Evolutionary conservation across 2,329 filamentous ascomycete species (phyloP), one percentile per base, ranked within the genome.

Genomic region (Alternaria postmessia): DNA sequence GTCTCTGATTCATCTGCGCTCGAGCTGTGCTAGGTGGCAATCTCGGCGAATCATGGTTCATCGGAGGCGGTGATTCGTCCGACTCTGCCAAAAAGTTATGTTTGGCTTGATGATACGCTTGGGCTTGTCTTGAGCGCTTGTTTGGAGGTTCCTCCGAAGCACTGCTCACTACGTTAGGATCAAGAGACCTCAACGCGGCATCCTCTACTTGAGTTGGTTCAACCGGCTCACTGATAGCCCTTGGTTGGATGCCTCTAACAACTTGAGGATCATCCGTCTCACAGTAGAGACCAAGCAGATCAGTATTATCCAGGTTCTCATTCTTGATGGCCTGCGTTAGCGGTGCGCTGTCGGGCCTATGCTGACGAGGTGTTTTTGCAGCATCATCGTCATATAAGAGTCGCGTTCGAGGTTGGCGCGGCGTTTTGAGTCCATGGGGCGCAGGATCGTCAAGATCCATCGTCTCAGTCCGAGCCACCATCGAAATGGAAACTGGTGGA

Each of bases 371-470:
- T 39, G 49, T 61, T 14, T 66, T 65, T 3, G 60, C 62, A 0
- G 36, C 22, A n/a, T 62, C 60, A 4, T 65, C 56, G 34, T 68
- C 60, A n/a, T 55, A 60, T 3, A 51, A 57, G 16, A 51, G 43
- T 5, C 28, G 41, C 24, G 61, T 66, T 22, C 53, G 54, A 34
- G 59, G 28, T n/a, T 64, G 63, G 9, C 61, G 66, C 11, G 80
- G 78, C 6, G 79, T 81, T 12, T 65, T 57, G 14, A 75, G 63
- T 12, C 76, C 61, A 26, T 62, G 63, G 14, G 68, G 65, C 3
- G 69, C 69, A 7, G 79, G 59, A 16, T 76, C 75, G 60, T 84
- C 82, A 3, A 84, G 73, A 65, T 84, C 82, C 32, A 83, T 78
- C 2, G 79, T 81, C 56, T 81, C 77, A 7, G 69, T 78, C 9